Percentiles rank a stretch among this genome's conserved stretches.
phyloP scores from a whole-genome alignment of 805 yeast species.

The Pichia kluyveri region DNA sequence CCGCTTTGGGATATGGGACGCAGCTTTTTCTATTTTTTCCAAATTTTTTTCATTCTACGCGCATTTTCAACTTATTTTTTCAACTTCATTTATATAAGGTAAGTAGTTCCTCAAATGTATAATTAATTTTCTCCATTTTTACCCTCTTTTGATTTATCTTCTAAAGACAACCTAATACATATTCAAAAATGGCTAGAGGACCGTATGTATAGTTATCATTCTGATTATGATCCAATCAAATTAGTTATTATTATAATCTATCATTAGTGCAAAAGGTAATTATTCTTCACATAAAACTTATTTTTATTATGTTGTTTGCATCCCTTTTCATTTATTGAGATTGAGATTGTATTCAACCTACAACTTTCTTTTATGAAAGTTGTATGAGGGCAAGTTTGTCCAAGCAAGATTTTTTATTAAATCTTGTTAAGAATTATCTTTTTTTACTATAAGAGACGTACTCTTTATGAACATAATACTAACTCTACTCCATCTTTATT shows the following conservation, averaged over 20 bases:
- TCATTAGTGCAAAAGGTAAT: constrained; percentile 3
- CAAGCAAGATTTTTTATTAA: neutral
- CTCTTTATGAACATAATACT: neutral
- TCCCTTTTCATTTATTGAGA: neutral
- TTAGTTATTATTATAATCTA: too few relatives aligned
- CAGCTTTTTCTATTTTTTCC: too few relatives aligned
- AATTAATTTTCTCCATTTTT: too few relatives aligned
- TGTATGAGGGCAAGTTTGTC: constrained; percentile 5
- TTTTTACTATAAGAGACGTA: too few relatives aligned
- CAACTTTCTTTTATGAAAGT: constrained; percentile 1
- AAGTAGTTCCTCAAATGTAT: too few relatives aligned
- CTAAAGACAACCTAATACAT: neutral
- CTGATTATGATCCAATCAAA: neutral
- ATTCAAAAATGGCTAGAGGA: constrained; percentile 64
- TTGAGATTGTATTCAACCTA: constrained; percentile 3
- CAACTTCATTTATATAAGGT: too few relatives aligned
- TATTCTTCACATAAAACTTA: neutral
- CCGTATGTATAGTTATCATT: constrained; percentile 39
- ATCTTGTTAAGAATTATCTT: too few relatives aligned
- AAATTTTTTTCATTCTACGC: neutral
- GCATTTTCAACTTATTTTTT: too few relatives aligned
- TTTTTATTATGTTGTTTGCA: neutral
- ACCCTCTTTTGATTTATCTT: neutral
- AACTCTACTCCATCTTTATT: neutral
- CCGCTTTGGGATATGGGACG: neutral